Evolutionary conservation across 2,329 filamentous ascomycete species (phyloP).

Genomic region (Lachnellula subtilissima): DNA sequence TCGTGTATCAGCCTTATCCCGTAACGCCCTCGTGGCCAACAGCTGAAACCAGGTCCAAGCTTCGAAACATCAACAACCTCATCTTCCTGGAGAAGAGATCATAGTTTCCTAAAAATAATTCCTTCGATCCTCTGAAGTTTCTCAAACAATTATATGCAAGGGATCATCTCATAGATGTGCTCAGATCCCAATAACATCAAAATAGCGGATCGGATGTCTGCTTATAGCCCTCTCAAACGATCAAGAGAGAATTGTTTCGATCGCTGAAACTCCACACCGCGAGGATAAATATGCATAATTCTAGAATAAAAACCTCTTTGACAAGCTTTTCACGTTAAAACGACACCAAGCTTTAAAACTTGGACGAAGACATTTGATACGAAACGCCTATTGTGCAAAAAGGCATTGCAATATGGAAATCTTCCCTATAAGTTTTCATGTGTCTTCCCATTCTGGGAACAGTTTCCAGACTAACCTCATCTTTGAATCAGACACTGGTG

Average conservation of each 20-base stretch:
- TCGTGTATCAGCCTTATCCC: conserved; percentile 11
- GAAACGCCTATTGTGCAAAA: not conserved
- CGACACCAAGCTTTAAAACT: not conserved
- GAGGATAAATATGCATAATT: not conserved
- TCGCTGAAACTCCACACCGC: not conserved
- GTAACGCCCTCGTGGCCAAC: not conserved
- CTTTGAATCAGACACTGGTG: not conserved
- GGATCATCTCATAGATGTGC: not conserved
- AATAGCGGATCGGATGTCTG: not conserved
- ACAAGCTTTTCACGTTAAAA: not conserved
- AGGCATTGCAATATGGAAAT: not conserved
- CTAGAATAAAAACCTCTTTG: not conserved
- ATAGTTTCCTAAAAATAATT: not conserved
- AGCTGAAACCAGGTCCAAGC: conserved; percentile 17
- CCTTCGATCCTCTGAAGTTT: not conserved
- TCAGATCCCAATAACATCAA: not conserved
- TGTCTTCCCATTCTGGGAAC: not conserved
- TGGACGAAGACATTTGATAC: not conserved
- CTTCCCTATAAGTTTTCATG: not conserved
- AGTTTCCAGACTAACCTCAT: not conserved
- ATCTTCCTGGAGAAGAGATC: conserved; percentile 2
- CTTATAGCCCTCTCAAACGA: not conserved
- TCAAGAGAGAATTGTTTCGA: not conserved
- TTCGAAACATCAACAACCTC: conserved; percentile 23
- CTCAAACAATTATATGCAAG: not conserved